Evolutionary conservation across 192 early-diverging fungal species (phyloP).

Genomic region (Coemansia sp.): DNA sequence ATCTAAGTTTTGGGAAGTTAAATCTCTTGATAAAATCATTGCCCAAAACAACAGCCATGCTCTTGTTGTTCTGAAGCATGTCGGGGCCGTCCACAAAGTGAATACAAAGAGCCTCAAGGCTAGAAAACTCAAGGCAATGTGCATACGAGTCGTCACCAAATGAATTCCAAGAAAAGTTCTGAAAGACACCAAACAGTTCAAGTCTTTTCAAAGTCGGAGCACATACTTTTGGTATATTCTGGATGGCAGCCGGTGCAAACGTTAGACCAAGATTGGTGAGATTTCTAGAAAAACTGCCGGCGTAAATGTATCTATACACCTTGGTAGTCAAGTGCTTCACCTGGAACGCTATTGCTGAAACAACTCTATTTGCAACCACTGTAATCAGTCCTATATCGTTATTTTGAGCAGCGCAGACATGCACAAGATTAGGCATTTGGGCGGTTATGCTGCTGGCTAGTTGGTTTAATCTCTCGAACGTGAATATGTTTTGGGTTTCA

Average conservation of each 20-base stretch:
- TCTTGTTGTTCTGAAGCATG: slow-evolving; percentile 5
- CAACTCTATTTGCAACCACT: slow-evolving; percentile 1
- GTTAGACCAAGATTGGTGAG: neutral
- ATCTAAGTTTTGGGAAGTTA: neutral
- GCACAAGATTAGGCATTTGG: neutral
- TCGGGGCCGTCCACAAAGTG: neutral
- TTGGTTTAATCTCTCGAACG: slow-evolving; percentile 1
- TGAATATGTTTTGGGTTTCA: slow-evolving; percentile 1
- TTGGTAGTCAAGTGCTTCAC: neutral
- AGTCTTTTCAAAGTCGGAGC: neutral
- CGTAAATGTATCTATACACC: neutral
- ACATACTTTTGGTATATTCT: slow-evolving; percentile 1
- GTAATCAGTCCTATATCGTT: neutral
- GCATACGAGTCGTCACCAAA: neutral
- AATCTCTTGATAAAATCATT: neutral
- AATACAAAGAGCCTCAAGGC: neutral
- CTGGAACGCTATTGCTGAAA: neutral
- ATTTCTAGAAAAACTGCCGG: neutral
- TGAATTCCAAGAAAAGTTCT: slow-evolving; percentile 4
- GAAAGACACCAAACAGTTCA: neutral
- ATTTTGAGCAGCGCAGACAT: neutral
- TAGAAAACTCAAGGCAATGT: neutral
- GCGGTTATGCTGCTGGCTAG: neutral
- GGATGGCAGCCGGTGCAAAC: neutral
- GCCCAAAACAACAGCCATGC: neutral